These are phyloP conservation scores for Microbotryomycetes sp. DNA, from an alignment of 1,284 basidiomycete species.

Conservation along the genomic window DNA sequence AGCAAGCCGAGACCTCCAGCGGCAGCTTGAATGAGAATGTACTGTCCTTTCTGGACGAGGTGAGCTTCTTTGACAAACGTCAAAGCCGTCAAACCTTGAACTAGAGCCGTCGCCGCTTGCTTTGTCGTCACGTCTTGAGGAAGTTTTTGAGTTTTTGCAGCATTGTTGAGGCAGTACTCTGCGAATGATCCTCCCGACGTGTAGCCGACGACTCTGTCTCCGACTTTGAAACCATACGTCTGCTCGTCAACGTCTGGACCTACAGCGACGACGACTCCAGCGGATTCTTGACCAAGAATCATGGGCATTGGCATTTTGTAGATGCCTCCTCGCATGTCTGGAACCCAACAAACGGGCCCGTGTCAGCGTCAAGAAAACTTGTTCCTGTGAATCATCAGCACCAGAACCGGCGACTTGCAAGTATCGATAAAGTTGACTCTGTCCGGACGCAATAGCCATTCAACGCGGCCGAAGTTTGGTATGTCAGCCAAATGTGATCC, in stretches of 20 bases:
- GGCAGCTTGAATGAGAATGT: conserved; percentile 65
- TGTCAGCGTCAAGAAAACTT: neutral
- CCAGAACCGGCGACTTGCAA: conserved; percentile 50
- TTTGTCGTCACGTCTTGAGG: conserved; percentile 51
- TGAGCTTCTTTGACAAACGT: conserved; percentile 78
- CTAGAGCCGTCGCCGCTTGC: conserved; percentile 58
- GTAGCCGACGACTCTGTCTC: conserved; percentile 51
- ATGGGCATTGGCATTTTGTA: conserved; percentile 58
- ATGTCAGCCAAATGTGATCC: too few relatives aligned
- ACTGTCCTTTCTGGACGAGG: conserved; percentile 57
- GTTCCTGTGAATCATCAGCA: conserved; percentile 27
- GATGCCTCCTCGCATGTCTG: conserved; percentile 43
- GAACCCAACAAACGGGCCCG: neutral
- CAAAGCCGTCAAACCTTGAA: conserved; percentile 70
- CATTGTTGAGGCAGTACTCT: conserved; percentile 65
- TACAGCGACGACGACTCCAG: conserved; percentile 65
- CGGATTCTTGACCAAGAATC: conserved; percentile 66
- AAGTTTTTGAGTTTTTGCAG: conserved; percentile 50
- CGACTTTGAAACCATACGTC: conserved; percentile 47
- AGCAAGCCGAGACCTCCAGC: conserved; percentile 63
- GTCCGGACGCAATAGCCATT: conserved; percentile 34
- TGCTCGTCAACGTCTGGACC: conserved; percentile 46
- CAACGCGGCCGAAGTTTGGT: neutral
- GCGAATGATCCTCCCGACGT: conserved; percentile 59
- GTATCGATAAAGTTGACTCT: conserved; percentile 58